Evolutionary conservation across 495 filamentous ascomycete genomes (phyloP).

Genomic region (Entonaema liquescens): DNA sequence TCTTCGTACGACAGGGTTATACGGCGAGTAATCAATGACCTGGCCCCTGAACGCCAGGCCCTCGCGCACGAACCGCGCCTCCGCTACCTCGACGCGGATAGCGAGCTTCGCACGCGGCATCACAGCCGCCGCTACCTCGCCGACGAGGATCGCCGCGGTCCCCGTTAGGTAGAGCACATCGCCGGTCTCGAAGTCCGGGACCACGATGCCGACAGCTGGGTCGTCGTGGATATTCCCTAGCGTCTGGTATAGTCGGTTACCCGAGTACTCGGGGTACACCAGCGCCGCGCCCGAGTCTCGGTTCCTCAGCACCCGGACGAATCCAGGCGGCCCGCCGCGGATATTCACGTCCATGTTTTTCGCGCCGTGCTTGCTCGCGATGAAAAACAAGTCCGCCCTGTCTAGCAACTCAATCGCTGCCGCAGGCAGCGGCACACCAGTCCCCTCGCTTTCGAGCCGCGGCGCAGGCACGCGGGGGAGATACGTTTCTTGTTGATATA

Average conservation of each 20-base stretch:
- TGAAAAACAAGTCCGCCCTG: constrained; percentile 78
- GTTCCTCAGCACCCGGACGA: constrained; percentile 71
- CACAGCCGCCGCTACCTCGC: constrained; percentile 64
- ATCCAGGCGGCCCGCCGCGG: constrained; percentile 77
- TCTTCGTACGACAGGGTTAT: constrained; percentile 61
- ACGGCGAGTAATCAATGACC: constrained; percentile 68
- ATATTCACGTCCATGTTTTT: constrained; percentile 86
- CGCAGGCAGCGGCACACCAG: constrained; percentile 47
- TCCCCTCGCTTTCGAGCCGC: constrained; percentile 52
- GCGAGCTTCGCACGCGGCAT: constrained; percentile 76
- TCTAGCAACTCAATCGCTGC: constrained; percentile 66
- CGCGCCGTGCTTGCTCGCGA: constrained; percentile 68
- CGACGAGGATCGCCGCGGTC: constrained; percentile 67
- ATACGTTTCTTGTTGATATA: constrained; percentile 80
- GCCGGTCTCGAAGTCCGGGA: constrained; percentile 76
- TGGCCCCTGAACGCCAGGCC: constrained; percentile 73
- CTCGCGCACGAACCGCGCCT: constrained; percentile 67
- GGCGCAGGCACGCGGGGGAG: constrained; percentile 60
- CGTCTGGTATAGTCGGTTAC: constrained; percentile 83
- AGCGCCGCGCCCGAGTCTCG: constrained; percentile 57
- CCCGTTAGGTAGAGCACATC: constrained; percentile 77
- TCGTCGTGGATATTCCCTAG: constrained; percentile 76
- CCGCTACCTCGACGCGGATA: constrained; percentile 68
- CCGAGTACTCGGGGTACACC: constrained; percentile 81
- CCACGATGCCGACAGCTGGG: constrained; percentile 69